A percentile compares a stretch with the other conserved stretches of the same genome.
These are phyloP conservation scores for Scytalidium sp. DNA, from an alignment of 2,329 filamentous ascomycete species.

Conservation along the genomic window DNA sequence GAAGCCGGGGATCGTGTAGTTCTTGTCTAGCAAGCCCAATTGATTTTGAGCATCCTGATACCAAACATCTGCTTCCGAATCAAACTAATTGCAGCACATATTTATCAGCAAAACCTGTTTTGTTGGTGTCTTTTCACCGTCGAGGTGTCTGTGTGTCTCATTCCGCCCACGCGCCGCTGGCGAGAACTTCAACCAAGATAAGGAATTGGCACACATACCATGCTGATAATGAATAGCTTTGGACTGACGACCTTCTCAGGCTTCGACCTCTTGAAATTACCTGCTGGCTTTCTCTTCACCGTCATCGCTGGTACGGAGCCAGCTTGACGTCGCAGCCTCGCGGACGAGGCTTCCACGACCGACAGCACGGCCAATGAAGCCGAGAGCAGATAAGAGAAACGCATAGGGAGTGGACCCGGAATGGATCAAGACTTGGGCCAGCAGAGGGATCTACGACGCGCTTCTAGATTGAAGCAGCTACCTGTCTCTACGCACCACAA, in stretches of 20 bases:
- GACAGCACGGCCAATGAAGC: neutral
- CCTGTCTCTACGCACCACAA: too few species aligned
- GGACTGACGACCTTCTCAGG: neutral
- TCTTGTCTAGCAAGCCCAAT: slow-evolving; percentile 51
- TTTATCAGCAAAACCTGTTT: neutral
- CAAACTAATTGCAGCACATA: slow-evolving; percentile 43
- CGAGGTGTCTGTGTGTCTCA: neutral
- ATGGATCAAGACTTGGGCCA: too few species aligned
- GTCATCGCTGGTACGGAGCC: neutral
- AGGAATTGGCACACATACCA: neutral
- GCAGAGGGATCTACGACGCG: too few species aligned
- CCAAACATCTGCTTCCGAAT: slow-evolving; percentile 57
- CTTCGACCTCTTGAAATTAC: neutral
- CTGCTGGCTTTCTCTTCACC: neutral
- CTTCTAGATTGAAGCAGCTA: too few species aligned
- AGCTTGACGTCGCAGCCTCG: neutral
- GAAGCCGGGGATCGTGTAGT: slow-evolving; percentile 55
- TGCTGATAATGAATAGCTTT: neutral
- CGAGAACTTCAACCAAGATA: neutral
- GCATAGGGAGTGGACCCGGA: too few species aligned
- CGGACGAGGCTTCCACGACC: neutral
- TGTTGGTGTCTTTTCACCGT: neutral
- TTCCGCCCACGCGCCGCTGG: neutral
- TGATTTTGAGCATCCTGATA: slow-evolving; percentile 43
- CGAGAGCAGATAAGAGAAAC: neutral